These are phyloP conservation scores for Solidago caesia DNA, from an alignment of 129 eudicot genomes.

Conservation along the genomic window DNA sequence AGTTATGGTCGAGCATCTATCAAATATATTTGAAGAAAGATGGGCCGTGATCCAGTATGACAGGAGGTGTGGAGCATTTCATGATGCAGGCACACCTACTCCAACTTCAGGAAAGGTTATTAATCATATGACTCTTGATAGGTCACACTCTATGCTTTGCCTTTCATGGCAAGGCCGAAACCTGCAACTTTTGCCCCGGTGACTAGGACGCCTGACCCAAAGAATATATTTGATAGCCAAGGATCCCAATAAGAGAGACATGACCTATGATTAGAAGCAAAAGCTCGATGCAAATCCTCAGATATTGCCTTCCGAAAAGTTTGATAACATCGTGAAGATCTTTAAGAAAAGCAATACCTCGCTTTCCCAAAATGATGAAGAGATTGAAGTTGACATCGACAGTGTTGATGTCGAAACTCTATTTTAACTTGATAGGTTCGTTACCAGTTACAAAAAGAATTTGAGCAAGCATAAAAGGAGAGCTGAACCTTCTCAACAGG, in stretches of 20 bases:
- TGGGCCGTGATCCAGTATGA: background rate
- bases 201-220: background rate
- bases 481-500: constrained; percentile 75
- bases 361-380: constrained; percentile 68
- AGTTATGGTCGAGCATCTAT: background rate
- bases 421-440: constrained; percentile 96
- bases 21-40: background rate
- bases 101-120: no score
- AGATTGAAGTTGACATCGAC: constrained; percentile 92
- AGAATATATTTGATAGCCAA: background rate
- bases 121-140: background rate
- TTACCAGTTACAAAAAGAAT: constrained; percentile 88
- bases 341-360: constrained; percentile 2
- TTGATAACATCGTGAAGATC: background rate
- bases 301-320: background rate
- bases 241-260: background rate
- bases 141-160: background rate
- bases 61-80: background rate
- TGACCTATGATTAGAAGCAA: background rate
- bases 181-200: background rate
- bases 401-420: constrained; percentile 86
- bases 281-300: background rate
- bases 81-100: background rate
- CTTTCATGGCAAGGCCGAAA: background rate
- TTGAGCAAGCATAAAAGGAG: constrained; percentile 82